Percentiles rank a stretch among this genome's conserved stretches.
phyloP scores from a whole-genome alignment of 1,139 yeast species.

The Candida sanyaensis region DNA sequence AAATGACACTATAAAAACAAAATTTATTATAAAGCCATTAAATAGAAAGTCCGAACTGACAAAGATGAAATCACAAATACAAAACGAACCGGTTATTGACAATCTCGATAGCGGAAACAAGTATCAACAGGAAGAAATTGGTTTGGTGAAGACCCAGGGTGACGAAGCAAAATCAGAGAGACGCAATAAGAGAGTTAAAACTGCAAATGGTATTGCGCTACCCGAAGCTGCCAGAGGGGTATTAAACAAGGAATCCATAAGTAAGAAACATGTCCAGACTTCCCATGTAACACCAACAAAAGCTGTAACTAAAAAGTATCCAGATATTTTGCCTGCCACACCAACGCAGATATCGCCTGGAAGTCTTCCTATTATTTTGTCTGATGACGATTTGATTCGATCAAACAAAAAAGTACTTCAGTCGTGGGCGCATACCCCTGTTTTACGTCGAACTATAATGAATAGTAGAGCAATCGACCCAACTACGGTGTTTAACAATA shows the following conservation, averaged over 20 bases:
- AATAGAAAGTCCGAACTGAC: slow-evolving; percentile 16
- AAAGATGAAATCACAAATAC: not conserved
- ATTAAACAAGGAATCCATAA: slow-evolving; percentile 6
- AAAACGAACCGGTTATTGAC: not conserved
- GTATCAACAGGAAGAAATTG: too few species aligned
- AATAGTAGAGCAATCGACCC: slow-evolving; percentile 71
- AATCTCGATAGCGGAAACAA: not conserved
- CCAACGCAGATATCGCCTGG: slow-evolving; percentile 17
- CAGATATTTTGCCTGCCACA: slow-evolving; percentile 11
- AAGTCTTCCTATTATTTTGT: slow-evolving; percentile 47
- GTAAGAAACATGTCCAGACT: slow-evolving; percentile 3
- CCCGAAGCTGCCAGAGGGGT: slow-evolving; percentile 40
- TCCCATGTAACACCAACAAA: slow-evolving; percentile 4
- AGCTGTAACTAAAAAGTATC: not conserved
- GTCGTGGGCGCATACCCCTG: slow-evolving; percentile 76
- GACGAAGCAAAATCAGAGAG: slow-evolving; percentile 3
- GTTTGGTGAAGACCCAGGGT: not conserved
- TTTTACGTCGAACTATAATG: slow-evolving; percentile 50
- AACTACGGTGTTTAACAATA: slow-evolving; percentile 72
- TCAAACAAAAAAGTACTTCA: slow-evolving; percentile 45
- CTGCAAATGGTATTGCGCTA: slow-evolving; percentile 35
- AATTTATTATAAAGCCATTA: slow-evolving; percentile 29
- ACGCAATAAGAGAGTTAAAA: slow-evolving; percentile 15
- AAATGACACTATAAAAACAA: slow-evolving; percentile 26
- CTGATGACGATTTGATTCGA: slow-evolving; percentile 62